These are phyloP conservation scores for Conoideocrella luteorostrata DNA, from an alignment of 2,329 filamentous ascomycete species.

Conservation along the genomic window DNA sequence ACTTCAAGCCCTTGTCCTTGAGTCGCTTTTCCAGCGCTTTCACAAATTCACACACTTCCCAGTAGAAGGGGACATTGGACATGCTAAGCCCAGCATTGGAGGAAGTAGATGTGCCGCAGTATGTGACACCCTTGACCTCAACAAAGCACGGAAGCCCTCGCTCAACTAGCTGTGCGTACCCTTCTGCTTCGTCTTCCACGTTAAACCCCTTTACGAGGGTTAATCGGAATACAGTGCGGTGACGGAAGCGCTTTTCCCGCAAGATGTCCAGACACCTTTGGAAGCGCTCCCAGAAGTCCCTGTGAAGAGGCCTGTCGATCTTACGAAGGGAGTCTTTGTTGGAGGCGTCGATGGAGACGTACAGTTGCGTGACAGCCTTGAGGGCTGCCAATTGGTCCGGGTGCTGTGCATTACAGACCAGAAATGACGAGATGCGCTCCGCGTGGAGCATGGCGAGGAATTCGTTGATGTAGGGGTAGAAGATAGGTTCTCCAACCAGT, in stretches of 20 bases:
- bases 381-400: slow-evolving; percentile 81
- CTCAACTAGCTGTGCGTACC: slow-evolving; percentile 85
- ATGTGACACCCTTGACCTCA: slow-evolving; percentile 94
- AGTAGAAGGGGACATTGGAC: slow-evolving; percentile 95
- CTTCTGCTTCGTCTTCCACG: slow-evolving; percentile 83
- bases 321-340: slow-evolving; percentile 81
- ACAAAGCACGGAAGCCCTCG: slow-evolving; percentile 84
- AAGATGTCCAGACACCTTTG: slow-evolving; percentile 85
- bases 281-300: slow-evolving; percentile 98
- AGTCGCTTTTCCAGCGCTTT: slow-evolving; percentile 66
- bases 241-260: slow-evolving; percentile 71
- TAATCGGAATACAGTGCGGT: slow-evolving; percentile 89
- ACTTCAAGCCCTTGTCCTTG: slow-evolving; percentile 62
- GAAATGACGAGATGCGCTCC: slow-evolving; percentile 85
- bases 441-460: slow-evolving; percentile 76
- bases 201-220: slow-evolving; percentile 98
- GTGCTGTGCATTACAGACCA: slow-evolving; percentile 96
- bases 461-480: slow-evolving; percentile 96
- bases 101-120: slow-evolving; percentile 84
- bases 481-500: slow-evolving; percentile 95
- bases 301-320: slow-evolving; percentile 87
- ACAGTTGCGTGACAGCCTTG: slow-evolving; percentile 85
- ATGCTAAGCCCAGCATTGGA: slow-evolving; percentile 85
- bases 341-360: slow-evolving; percentile 91
- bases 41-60: slow-evolving; percentile 81